Base-by-base conservation (phyloP, 2,329 filamentous ascomycete species). In the Ploettnerulaceae sp. region DNA sequence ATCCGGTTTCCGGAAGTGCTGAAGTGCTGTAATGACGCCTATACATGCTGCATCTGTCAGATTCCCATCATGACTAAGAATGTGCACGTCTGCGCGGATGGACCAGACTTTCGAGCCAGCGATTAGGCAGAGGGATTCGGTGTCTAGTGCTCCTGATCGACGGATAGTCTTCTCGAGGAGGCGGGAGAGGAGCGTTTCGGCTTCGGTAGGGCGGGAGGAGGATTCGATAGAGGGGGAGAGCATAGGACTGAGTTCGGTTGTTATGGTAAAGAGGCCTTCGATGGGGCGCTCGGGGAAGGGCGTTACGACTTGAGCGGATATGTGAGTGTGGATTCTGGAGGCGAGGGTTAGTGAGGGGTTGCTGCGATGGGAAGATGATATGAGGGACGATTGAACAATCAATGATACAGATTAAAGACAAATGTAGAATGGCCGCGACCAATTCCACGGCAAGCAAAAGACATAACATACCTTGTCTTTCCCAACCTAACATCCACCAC, bases 151-250 rank as follows among this genome's bases (percentile, higher is more conserved):
- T 57, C 86, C 86, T 1, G 90, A 95, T 50, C 93, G 84, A 32
- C 93, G 89, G 51, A 97, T 81, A 7, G 93, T 91, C 70, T 95
- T 95, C 67, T 98, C 93, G 15, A 98, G 82, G 32, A 93, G 78
- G 25, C 91, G 83, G 7, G 90, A 89, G 21, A 97, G 80, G 32
- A 95, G 77, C 2, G 90, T 76, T 69, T 97, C 93, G 46, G 84
- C 78, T 59, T 94, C 86, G 53, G 84, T 90, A 37, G 86, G 85
- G 44, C 89, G 79, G 66, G 86, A 88, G 57, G 86, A 79, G 57
- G 86, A 79, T 67, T 96, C 90, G 68, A 95, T 95, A 25, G 86
- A 83, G 11, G 93, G 89, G 36, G 89, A 89, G 21, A 87, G 85
- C 83, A 97, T 94, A 38, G 91, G 89, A 53, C 86, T 89, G 60